These are phyloP conservation scores for Alternaria arbusti DNA, from an alignment of 2,329 filamentous ascomycete species.

Conservation along the genomic window DNA sequence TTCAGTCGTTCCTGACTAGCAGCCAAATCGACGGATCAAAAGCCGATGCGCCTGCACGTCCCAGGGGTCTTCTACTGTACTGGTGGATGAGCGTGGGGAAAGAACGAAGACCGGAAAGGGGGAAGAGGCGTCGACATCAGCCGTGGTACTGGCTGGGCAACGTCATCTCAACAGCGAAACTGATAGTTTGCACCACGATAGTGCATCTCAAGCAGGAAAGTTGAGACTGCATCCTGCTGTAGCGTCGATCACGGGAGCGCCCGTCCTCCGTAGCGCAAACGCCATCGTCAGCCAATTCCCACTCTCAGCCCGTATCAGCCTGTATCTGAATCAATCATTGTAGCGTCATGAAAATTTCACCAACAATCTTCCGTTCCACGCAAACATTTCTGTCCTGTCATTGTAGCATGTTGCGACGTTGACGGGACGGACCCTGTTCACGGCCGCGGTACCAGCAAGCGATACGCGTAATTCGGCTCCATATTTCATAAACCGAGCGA, in stretches of 20 bases:
- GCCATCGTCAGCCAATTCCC: background rate
- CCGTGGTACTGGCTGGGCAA: background rate
- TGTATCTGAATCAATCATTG: background rate
- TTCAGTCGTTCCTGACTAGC: slow-evolving; percentile 7
- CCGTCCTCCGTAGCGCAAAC: slow-evolving; percentile 16
- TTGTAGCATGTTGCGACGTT: background rate
- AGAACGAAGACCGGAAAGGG: background rate
- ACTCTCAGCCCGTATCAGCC: background rate
- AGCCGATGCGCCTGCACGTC: background rate
- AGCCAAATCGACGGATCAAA: background rate
- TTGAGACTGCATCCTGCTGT: background rate
- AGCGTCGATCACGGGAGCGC: slow-evolving; percentile 26
- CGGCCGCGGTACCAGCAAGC: slow-evolving; percentile 1
- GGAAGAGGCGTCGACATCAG: background rate
- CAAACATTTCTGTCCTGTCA: background rate
- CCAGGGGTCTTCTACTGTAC: background rate
- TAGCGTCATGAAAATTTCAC: background rate
- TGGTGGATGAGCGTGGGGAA: background rate
- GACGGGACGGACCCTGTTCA: background rate
- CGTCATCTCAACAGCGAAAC: background rate
- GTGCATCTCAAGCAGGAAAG: background rate
- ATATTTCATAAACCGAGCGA: background rate
- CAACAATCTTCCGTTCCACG: background rate
- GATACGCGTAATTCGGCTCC: slow-evolving; percentile 6
- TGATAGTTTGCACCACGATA: background rate